These are phyloP conservation scores for Candida labiduridarum DNA, from an alignment of 1,139 yeast genomes.

Conservation along the genomic window DNA sequence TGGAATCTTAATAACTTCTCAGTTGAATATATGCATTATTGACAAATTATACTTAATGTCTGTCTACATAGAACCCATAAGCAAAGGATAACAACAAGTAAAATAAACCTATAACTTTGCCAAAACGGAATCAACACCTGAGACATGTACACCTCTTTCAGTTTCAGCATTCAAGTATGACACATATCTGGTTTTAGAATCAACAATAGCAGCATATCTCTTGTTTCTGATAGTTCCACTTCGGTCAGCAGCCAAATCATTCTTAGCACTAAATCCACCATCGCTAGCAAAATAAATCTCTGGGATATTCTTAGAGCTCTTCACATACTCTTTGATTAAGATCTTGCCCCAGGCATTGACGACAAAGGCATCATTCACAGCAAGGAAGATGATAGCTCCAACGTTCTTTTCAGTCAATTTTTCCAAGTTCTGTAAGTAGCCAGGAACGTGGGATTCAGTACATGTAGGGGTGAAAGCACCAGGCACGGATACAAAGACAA, in stretches of 20 bases:
- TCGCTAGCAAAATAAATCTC: slow-evolving; percentile 72
- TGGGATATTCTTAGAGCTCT: slow-evolving; percentile 35
- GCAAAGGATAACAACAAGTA: background rate
- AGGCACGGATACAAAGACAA: slow-evolving; percentile 79
- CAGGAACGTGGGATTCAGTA: slow-evolving; percentile 81
- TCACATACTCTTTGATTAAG: slow-evolving; percentile 35
- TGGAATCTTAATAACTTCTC: too few relatives aligned
- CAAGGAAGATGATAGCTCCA: slow-evolving; percentile 64
- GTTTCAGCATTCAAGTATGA: slow-evolving; percentile 30
- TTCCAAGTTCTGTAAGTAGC: slow-evolving; percentile 53
- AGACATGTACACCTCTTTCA: slow-evolving; percentile 25
- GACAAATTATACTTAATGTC: too few relatives aligned
- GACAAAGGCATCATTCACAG: slow-evolving; percentile 82
- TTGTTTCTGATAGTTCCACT: slow-evolving; percentile 68
- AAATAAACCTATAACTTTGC: slow-evolving; percentile 13
- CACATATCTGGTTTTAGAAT: slow-evolving; percentile 30
- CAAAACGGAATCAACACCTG: slow-evolving; percentile 28
- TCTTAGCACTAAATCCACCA: slow-evolving; percentile 57
- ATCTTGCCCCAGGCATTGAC: slow-evolving; percentile 82
- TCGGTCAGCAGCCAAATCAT: slow-evolving; percentile 48
- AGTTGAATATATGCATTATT: too few relatives aligned
- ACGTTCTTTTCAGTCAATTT: slow-evolving; percentile 64
- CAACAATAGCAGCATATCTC: slow-evolving; percentile 71
- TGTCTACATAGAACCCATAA: background rate
- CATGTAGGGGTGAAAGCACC: slow-evolving; percentile 95